These are phyloP conservation scores for Penicillium canariense DNA, from an alignment of 495 filamentous ascomycete species.

Conservation along the genomic window DNA sequence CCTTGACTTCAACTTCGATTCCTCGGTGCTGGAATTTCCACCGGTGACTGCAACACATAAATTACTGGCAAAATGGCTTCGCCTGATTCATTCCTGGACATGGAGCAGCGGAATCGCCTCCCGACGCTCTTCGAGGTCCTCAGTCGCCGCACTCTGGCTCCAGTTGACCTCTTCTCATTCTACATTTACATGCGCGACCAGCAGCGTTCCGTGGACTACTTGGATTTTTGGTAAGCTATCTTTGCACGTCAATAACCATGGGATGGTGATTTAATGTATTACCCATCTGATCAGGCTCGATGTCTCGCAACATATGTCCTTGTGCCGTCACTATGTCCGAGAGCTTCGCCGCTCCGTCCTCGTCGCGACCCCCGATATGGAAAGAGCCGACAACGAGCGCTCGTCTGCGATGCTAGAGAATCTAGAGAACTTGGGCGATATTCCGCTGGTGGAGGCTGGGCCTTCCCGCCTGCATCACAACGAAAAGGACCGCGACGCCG, in stretches of 20 bases:
- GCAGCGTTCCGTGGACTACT: slow-evolving; percentile 93
- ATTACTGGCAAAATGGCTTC: slow-evolving; percentile 33
- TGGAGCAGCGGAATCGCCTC: slow-evolving; percentile 70
- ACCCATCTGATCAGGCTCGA: slow-evolving; percentile 69
- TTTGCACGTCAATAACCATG: neutral
- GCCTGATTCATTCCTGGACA: slow-evolving; percentile 29
- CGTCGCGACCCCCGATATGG: slow-evolving; percentile 86
- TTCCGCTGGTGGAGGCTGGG: slow-evolving; percentile 46
- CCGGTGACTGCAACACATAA: slow-evolving; percentile 8
- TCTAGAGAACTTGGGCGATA: slow-evolving; percentile 63
- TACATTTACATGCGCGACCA: slow-evolving; percentile 99
- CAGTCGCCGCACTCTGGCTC: slow-evolving; percentile 82
- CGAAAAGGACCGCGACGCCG: slow-evolving; percentile 60
- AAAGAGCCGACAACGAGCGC: slow-evolving; percentile 74
- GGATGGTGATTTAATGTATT: neutral
- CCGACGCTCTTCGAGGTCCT: slow-evolving; percentile 95
- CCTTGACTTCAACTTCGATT: slow-evolving; percentile 12
- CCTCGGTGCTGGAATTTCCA: slow-evolving; percentile 24
- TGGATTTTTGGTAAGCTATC: slow-evolving; percentile 89
- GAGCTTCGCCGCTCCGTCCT: slow-evolving; percentile 92
- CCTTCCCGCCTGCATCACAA: slow-evolving; percentile 41
- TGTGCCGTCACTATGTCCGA: slow-evolving; percentile 96
- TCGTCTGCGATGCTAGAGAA: slow-evolving; percentile 78
- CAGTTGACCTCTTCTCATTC: slow-evolving; percentile 96
- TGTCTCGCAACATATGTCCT: slow-evolving; percentile 97